Percentiles rank a stretch among this genome's conserved stretches.
Evolutionary conservation across 1,284 basidiomycete species (phyloP).

Genomic region (Ustilago crameri): DNA sequence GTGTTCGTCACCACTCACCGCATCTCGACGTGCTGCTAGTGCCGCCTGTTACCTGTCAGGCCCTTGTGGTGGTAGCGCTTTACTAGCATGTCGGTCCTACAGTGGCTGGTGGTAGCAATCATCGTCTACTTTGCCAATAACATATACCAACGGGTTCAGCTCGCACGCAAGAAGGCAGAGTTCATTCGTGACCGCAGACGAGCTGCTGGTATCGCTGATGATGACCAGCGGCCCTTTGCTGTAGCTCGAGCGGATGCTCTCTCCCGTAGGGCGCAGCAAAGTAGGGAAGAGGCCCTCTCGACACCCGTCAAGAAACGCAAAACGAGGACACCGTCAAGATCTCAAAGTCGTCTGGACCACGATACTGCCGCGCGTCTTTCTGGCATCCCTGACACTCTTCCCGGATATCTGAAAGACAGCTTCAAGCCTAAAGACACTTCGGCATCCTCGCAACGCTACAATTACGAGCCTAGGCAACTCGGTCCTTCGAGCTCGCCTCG

Average conservation of each 20-base stretch:
- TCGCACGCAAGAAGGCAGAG: constrained; percentile 41
- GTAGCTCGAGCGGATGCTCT: constrained; percentile 47
- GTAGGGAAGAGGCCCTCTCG: constrained; percentile 9
- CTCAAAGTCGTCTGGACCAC: constrained; percentile 18
- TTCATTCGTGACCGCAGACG: constrained; percentile 44
- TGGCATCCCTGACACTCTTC: constrained; percentile 40
- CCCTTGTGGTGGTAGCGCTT: no score
- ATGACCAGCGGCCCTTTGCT: constrained; percentile 48
- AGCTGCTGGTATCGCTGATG: constrained; percentile 55
- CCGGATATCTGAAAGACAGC: constrained; percentile 36
- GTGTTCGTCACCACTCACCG: neutral
- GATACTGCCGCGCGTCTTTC: constrained; percentile 31
- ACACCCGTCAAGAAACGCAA: constrained; percentile 26
- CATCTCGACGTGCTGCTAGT: neutral
- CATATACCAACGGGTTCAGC: constrained; percentile 23
- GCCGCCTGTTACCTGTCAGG: no score
- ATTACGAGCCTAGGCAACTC: neutral
- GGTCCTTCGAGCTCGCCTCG: constrained; percentile 1
- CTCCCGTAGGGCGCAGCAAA: constrained; percentile 25
- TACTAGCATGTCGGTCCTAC: constrained; percentile 24
- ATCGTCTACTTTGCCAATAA: constrained; percentile 22
- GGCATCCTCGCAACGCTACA: neutral
- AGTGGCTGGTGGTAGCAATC: constrained; percentile 26
- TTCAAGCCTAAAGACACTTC: neutral
- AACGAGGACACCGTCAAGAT: constrained; percentile 2